Evolutionary conservation across 2,329 filamentous ascomycete genomes (phyloP), one percentile per base, ranked within the genome.

Genomic region (Monilinia polystroma): DNA sequence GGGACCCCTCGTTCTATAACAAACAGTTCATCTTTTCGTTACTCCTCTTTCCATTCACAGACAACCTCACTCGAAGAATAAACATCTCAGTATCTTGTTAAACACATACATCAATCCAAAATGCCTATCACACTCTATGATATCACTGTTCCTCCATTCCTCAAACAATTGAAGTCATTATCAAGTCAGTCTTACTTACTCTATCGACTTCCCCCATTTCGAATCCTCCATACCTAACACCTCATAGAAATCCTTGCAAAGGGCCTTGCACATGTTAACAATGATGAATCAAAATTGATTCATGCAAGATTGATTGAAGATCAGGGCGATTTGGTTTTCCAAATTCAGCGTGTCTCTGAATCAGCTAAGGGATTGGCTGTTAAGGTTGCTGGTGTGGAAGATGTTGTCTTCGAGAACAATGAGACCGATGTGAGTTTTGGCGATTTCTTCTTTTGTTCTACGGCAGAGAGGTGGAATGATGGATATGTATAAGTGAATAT

Each of bases 321-420:
- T 75, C 85, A 86, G 84, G 68, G 74, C n/a, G 73, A 78, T 4
- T 74, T 86, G 57, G 67, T 77, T 67, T 84, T 77, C 75, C 84
- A 86, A 71, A 67, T 86, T 72, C 79, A 82, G 66, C 73, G 74
- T 53, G 70, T 76, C 66, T 79, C 76, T 72, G 79, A 82, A 72
- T 75, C 75, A 1, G 77, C 80, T 49, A 81, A 81, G 67, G 75
- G 75, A 66, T 70, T 79, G 47, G 76, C 79, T 29, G 69, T 74
- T 1, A 79, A 80, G 55, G 70, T 82, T 56, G 79, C 75, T 3
- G 76, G 76, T 45, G 70, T 75, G 49, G 76, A 78, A 18, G 66
- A 41, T 41, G 45, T 65, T 7, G 32, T 7, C 18, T 29, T 60
- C 6, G 32, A 20, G n/a, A 45, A 65, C 43, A 32, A 51, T 32